Evolutionary conservation across 1,284 basidiomycete species (phyloP).

Genomic region (Cutaneotrichosporon curvatum): DNA sequence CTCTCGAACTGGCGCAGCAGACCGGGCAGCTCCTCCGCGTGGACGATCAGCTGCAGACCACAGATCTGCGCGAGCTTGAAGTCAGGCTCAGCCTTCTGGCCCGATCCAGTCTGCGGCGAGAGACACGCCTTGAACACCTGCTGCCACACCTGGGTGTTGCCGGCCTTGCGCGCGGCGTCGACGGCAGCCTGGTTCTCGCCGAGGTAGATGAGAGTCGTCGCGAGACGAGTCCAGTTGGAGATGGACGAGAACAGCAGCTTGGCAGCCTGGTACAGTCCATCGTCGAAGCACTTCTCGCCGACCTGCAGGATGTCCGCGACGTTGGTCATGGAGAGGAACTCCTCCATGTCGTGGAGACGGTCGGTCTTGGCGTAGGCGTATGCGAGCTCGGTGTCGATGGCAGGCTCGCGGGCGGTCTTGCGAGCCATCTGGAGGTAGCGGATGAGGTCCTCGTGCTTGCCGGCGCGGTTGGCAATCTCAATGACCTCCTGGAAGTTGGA

Average conservation of each 20-base stretch:
- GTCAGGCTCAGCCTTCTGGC: conserved; percentile 68
- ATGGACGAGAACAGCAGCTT: conserved; percentile 94
- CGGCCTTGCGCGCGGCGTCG: conserved; percentile 96
- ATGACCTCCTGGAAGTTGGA: conserved; percentile 94
- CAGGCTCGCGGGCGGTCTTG: conserved; percentile 92
- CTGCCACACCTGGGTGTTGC: conserved; percentile 99
- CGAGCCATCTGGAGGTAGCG: conserved; percentile 99
- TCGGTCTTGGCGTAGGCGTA: conserved; percentile 97
- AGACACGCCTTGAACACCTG: conserved; percentile 98
- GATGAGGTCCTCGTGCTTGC: conserved; percentile 97
- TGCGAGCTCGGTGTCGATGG: conserved; percentile 94
- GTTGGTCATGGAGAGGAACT: conserved; percentile 98
- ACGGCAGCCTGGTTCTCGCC: conserved; percentile 97
- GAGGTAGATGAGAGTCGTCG: conserved; percentile 96
- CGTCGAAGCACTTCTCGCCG: conserved; percentile 99
- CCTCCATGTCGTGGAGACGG: conserved; percentile 97
- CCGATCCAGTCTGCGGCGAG: not conserved
- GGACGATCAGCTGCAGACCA: conserved; percentile 82
- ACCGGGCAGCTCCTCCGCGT: conserved; percentile 72
- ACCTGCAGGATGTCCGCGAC: conserved; percentile 94
- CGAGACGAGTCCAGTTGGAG: conserved; percentile 96
- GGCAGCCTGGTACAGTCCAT: conserved; percentile 94
- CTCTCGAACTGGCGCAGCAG: conserved; percentile 83
- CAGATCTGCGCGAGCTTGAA: conserved; percentile 98
- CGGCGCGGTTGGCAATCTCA: conserved; percentile 90